Evolutionary conservation across 2,329 filamentous ascomycete species (phyloP).

Genomic region (Sporothrix phasma): DNA sequence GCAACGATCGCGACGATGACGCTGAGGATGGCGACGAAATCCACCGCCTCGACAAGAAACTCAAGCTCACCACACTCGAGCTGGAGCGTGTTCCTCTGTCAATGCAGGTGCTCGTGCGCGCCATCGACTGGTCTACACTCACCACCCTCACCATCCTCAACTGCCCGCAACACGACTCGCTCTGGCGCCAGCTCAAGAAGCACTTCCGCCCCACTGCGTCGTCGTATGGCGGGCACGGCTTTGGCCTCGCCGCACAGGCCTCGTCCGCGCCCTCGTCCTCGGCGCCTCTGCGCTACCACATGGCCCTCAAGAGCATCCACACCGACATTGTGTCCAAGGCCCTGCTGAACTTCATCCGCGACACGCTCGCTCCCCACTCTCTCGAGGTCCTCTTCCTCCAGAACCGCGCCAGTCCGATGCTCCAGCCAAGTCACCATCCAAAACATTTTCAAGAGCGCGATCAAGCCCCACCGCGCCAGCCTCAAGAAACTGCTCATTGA

Average conservation of each 20-base stretch:
- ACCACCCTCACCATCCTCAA: constrained; percentile 64
- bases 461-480: constrained; percentile 61
- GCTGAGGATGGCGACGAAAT: background rate
- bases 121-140: constrained; percentile 64
- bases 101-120: constrained; percentile 56
- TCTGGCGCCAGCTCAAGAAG: constrained; percentile 63
- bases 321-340: constrained; percentile 61
- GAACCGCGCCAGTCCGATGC: constrained; percentile 45
- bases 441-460: constrained; percentile 57
- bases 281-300: constrained; percentile 41
- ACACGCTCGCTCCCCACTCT: constrained; percentile 66
- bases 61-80: constrained; percentile 62
- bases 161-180: constrained; percentile 60
- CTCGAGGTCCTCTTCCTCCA: constrained; percentile 73
- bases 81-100: constrained; percentile 68
- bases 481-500: constrained; percentile 66
- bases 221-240: constrained; percentile 21
- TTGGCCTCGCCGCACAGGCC: constrained; percentile 15
- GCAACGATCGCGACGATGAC: background rate
- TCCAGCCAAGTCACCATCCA: constrained; percentile 52
- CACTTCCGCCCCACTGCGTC: constrained; percentile 41
- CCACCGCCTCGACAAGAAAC: constrained; percentile 38
- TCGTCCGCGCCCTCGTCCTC: background rate
- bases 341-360: constrained; percentile 64
- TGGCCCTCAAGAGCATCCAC: constrained; percentile 64